Base-by-base conservation (phyloP, 1,284 basidiomycete species). In the Tilletia indica region DNA sequence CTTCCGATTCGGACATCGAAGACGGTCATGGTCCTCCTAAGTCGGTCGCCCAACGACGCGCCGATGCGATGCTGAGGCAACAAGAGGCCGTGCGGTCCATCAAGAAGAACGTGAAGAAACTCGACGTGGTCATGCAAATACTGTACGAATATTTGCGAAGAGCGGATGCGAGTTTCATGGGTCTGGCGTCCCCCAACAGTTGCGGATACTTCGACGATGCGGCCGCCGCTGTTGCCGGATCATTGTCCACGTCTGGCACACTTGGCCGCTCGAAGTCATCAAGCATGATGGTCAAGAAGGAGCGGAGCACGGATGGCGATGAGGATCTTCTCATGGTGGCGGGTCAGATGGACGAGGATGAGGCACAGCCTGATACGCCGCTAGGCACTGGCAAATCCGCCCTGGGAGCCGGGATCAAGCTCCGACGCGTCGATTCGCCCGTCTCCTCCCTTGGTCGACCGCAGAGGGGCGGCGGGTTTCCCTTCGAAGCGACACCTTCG, bases 81-180 rank as follows among this genome's bases (percentile, higher is more conserved):
- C 68, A 73, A 47, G 63, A 74, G 12, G 66, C 72, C 2, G 72
- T 71, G 6, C 48, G 36, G 6, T 69, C 54, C 71, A 75, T 16
- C 76, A 78, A 76, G 74, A 90, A 91, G 68, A 94, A 96, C 90
- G 91, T 93, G 58, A 88, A 89, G 78, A 98, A 98, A 82, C 88
- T 99, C 38, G 96, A 99, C 81, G 89, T 90, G 0, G 93, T 98
- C 80, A 87, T 98, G 70, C 89, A 89, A 34, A 87, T 94, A 51
- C 86, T 96, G 66, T 93, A 97, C 75, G 90, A 93, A 73, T 92
- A 97, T 82, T 90, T 95, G 76, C 87, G 89, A 71, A 86, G 87
- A 36, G 84, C 76, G 39, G 75, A 78, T 45, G 71, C 71, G 47
- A 75, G 71, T 56, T 76, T 34, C 5, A n/a, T 25, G n/a, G 36